phyloP scores from a whole-genome alignment of 306 rosid species.

The Sechiopsis laciniata region DNA sequence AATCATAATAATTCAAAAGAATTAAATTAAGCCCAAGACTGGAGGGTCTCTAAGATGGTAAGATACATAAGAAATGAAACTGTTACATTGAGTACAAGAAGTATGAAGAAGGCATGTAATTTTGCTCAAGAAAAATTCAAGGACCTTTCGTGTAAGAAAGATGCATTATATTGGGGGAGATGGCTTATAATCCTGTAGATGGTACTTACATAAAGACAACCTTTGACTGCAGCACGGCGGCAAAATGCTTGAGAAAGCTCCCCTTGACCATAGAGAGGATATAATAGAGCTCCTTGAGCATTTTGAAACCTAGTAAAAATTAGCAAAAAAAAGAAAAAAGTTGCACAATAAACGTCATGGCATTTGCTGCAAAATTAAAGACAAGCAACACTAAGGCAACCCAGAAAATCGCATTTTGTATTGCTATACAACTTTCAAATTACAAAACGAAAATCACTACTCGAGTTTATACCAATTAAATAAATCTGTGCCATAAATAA shows the following conservation, averaged over 20 bases:
- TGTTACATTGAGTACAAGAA: not conserved
- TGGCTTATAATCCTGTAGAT: not conserved
- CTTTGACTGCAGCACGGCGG: slow-evolving; percentile 94
- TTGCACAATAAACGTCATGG: not conserved
- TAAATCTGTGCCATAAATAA: not conserved
- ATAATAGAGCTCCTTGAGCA: slow-evolving; percentile 75
- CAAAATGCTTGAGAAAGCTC: slow-evolving; percentile 86
- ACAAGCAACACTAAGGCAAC: not conserved
- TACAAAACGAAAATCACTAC: not conserved
- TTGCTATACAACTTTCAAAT: not conserved
- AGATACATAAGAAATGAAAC: not conserved
- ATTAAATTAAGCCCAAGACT: not conserved
- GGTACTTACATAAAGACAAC: slow-evolving; percentile 74
- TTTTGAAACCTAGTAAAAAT: slow-evolving; percentile 51
- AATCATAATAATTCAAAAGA: not conserved
- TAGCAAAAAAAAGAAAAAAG: slow-evolving; percentile 10
- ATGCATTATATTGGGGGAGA: not conserved
- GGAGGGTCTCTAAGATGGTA: not conserved
- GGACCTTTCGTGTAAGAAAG: not conserved
- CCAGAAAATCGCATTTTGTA: not conserved
- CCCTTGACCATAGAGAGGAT: slow-evolving; percentile 84
- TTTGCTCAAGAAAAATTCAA: not conserved
- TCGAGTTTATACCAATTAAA: not conserved
- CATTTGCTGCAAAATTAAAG: slow-evolving; percentile 10
- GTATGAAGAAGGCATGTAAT: not conserved